Evolutionary conservation across 805 yeast species (phyloP).

Genomic region (Wickerhamiella bombiphila): DNA sequence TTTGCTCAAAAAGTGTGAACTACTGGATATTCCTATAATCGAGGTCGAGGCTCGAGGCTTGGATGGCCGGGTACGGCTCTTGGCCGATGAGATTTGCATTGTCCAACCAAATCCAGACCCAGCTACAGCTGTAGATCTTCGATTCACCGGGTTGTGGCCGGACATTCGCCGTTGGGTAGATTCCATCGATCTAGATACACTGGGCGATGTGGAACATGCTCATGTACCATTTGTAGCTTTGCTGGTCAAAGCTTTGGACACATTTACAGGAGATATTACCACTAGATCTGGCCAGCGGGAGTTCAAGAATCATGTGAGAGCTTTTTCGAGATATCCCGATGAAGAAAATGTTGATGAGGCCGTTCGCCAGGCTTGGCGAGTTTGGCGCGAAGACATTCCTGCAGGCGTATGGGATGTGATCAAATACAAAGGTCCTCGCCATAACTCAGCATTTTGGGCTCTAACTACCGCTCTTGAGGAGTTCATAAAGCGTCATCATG

Average conservation of each 20-base stretch:
- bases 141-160: slow-evolving; percentile 60
- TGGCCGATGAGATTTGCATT: slow-evolving; percentile 45
- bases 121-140: slow-evolving; percentile 37
- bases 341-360: slow-evolving; percentile 43
- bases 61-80: slow-evolving; percentile 43
- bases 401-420: slow-evolving; percentile 8
- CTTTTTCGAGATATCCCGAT: slow-evolving; percentile 27
- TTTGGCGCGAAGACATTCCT: slow-evolving; percentile 23
- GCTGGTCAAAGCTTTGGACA: slow-evolving; percentile 37
- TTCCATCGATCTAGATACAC: slow-evolving; percentile 32
- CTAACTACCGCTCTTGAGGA: slow-evolving; percentile 37
- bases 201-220: slow-evolving; percentile 33
- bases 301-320: slow-evolving; percentile 26
- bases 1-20: background rate
- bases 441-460: slow-evolving; percentile 40
- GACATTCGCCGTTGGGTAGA: slow-evolving; percentile 41
- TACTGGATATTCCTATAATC: slow-evolving; percentile 39
- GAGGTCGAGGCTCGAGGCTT: slow-evolving; percentile 43
- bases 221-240: slow-evolving; percentile 59
- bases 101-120: slow-evolving; percentile 59
- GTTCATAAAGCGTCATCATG: slow-evolving; percentile 28
- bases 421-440: background rate
- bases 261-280: slow-evolving; percentile 25
- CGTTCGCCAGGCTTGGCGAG: slow-evolving; percentile 29
- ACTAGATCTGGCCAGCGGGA: slow-evolving; percentile 26